A percentile compares a stretch with the other conserved stretches of the same genome.
Conservation (phyloP, 345 rosid species). For the Pistacia atlantica region DNA sequence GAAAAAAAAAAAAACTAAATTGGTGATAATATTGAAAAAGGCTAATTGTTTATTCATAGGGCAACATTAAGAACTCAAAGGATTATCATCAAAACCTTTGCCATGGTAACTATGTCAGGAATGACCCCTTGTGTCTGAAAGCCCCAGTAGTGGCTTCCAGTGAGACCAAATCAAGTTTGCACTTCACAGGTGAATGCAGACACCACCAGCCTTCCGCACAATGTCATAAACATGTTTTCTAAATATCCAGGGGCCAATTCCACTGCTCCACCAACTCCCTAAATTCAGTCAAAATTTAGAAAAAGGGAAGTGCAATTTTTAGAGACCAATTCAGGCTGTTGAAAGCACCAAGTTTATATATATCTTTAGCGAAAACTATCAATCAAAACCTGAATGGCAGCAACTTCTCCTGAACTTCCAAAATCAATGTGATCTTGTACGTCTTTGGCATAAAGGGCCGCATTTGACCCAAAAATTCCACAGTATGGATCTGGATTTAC, state of each 20-base stretch:
- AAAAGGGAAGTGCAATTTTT: background rate
- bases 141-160: too few relatives aligned
- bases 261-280: slow-evolving; percentile 98
- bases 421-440: slow-evolving; percentile 89
- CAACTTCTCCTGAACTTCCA: slow-evolving; percentile 88
- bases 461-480: slow-evolving; percentile 87
- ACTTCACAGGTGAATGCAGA: too few relatives aligned
- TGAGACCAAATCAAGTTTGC: too few relatives aligned
- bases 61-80: too few relatives aligned
- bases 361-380: background rate
- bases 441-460: slow-evolving; percentile 71
- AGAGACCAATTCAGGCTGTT: slow-evolving; percentile 3
- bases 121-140: too few relatives aligned
- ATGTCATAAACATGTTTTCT: background rate
- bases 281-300: slow-evolving; percentile 13
- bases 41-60: too few relatives aligned
- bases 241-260: slow-evolving; percentile 95
- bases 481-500: slow-evolving; percentile 89
- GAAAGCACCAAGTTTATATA: slow-evolving; percentile 1
- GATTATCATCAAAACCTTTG: too few relatives aligned
- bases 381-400: slow-evolving; percentile 80
- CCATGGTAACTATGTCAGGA: too few relatives aligned
- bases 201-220: too few relatives aligned
- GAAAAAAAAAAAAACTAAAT: slow-evolving; percentile 27
- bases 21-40: too few relatives aligned